Conservation (phyloP, 768 basidiomycete species). For the Boletus reticulatus region DNA sequence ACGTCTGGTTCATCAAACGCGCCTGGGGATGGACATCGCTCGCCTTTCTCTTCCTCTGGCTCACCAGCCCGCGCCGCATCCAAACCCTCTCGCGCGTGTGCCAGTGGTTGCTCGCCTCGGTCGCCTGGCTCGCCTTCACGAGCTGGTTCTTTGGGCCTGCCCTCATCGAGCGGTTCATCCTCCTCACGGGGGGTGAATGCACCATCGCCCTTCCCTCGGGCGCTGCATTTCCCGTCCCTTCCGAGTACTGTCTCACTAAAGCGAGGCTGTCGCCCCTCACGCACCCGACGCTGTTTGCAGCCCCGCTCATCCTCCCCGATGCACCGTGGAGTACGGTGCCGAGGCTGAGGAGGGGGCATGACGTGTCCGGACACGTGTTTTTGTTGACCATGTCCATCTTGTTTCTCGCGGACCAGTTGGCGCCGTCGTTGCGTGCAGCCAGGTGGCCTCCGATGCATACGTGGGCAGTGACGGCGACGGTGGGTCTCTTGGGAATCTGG, state of each 20-base stretch:
- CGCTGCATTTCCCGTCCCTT: constrained; percentile 50
- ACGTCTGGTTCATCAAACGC: constrained; percentile 84
- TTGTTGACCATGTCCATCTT: constrained; percentile 77
- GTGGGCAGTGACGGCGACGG: constrained; percentile 45
- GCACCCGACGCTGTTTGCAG: constrained; percentile 62
- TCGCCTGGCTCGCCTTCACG: constrained; percentile 72
- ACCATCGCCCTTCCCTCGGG: constrained; percentile 61
- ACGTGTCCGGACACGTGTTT: constrained; percentile 93
- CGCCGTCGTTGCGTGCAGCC: constrained; percentile 44
- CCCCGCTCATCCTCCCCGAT: constrained; percentile 36
- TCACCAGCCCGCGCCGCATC: constrained; percentile 49
- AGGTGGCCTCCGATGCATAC: constrained; percentile 46
- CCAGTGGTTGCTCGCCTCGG: constrained; percentile 59
- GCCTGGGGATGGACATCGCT: constrained; percentile 90
- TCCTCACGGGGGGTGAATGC: constrained; percentile 74
- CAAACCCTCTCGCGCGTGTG: constrained; percentile 42
- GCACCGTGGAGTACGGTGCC: constrained; percentile 50
- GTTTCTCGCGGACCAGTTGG: constrained; percentile 76
- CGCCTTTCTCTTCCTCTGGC: constrained; percentile 57
- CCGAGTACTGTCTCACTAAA: constrained; percentile 53
- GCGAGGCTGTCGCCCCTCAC: constrained; percentile 52
- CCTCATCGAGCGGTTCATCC: constrained; percentile 62
- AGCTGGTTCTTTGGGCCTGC: constrained; percentile 89
- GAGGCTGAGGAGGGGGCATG: constrained; percentile 77
- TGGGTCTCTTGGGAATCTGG: constrained; percentile 59